phyloP scores from a whole-genome alignment of 2,329 filamentous ascomycete species.

The Cercospora sp. region DNA sequence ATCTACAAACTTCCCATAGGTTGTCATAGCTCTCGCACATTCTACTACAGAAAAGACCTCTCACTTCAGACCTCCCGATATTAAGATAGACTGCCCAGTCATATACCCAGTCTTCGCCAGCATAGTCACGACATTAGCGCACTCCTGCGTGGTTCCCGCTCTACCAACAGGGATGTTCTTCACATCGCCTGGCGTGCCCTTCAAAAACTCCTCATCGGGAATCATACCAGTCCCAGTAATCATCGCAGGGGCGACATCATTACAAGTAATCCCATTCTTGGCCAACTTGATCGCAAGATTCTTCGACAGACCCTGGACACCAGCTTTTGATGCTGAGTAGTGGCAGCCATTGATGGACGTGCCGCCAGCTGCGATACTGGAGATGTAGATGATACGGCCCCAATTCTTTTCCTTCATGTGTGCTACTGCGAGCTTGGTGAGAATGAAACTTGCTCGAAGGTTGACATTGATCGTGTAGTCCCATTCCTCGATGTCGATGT shows the following conservation, averaged over 20 bases:
- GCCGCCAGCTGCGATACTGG: slow-evolving; percentile 63
- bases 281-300: slow-evolving; percentile 63
- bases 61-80: slow-evolving; percentile 37
- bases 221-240: slow-evolving; percentile 62
- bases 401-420: slow-evolving; percentile 61
- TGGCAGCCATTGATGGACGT: slow-evolving; percentile 59
- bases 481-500: slow-evolving; percentile 65
- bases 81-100: slow-evolving; percentile 35
- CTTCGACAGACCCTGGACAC: slow-evolving; percentile 64
- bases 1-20: not conserved
- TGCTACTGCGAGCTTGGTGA: slow-evolving; percentile 61
- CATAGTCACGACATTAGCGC: slow-evolving; percentile 62
- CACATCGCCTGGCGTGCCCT: slow-evolving; percentile 55
- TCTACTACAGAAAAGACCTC: not conserved
- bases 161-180: slow-evolving; percentile 61
- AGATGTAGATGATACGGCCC: slow-evolving; percentile 66
- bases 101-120: slow-evolving; percentile 60
- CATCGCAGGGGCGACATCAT: slow-evolving; percentile 70
- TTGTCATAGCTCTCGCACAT: not conserved
- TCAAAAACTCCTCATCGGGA: slow-evolving; percentile 52
- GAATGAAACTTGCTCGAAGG: slow-evolving; percentile 62
- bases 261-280: slow-evolving; percentile 64
- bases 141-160: slow-evolving; percentile 59
- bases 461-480: slow-evolving; percentile 65
- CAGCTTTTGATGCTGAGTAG: slow-evolving; percentile 41